phyloP scores from a whole-genome alignment of 2,329 filamentous ascomycete species.

The Thermoascus crustaceus region DNA sequence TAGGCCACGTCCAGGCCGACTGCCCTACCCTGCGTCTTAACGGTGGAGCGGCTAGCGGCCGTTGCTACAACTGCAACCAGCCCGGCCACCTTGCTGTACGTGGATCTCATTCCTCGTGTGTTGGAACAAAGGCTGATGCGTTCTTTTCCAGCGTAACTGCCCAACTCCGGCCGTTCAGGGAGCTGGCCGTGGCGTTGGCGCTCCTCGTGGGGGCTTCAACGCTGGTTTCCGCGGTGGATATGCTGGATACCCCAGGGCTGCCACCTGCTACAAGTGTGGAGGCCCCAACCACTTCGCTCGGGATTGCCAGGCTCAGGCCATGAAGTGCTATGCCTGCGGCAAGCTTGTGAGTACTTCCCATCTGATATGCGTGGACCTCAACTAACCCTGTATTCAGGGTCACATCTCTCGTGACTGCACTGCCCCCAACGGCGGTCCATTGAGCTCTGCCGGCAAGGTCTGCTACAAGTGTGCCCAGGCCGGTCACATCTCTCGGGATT shows the following conservation, averaged over 20 bases:
- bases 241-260: constrained; percentile 47
- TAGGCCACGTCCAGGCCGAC: constrained; percentile 97
- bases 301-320: constrained; percentile 95
- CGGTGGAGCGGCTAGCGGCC: constrained; percentile 67
- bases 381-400: constrained; percentile 37
- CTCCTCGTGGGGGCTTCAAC: constrained; percentile 57
- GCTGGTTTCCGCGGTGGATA: constrained; percentile 66
- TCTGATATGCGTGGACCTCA: not conserved
- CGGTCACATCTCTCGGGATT: constrained; percentile 93
- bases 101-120: constrained; percentile 13
- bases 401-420: constrained; percentile 95
- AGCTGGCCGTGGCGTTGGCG: constrained; percentile 56
- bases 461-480: constrained; percentile 97
- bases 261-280: constrained; percentile 63
- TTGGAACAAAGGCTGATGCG: constrained; percentile 22
- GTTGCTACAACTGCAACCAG: constrained; percentile 95
- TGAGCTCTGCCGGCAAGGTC: constrained; percentile 95
- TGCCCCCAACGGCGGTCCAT: constrained; percentile 86
- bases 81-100: constrained; percentile 82
- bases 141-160: constrained; percentile 61
- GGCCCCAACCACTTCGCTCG: constrained; percentile 96
- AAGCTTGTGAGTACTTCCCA: constrained; percentile 53
- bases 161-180: constrained; percentile 58
- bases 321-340: constrained; percentile 97
- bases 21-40: constrained; percentile 93